Evolutionary conservation across 2,329 filamentous ascomycete species (phyloP).

Genomic region (Aspergillus pseudoglaucus): DNA sequence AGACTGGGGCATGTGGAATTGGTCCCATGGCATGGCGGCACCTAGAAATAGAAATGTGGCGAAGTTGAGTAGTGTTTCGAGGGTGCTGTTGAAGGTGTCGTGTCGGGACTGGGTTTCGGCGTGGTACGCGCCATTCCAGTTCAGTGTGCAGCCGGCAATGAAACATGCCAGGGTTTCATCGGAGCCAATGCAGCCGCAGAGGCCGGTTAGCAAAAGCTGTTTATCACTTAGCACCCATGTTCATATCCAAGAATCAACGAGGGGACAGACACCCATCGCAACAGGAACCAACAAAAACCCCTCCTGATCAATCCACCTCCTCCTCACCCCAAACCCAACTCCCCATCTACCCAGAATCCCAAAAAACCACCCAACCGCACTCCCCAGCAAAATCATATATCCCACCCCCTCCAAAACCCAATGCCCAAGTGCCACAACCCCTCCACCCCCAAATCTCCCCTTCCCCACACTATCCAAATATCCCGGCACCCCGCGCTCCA

Average conservation of each 20-base stretch:
- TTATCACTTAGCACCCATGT: too few relatives aligned
- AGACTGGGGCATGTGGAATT: constrained; percentile 48
- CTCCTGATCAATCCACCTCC: constrained; percentile 52
- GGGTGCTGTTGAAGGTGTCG: constrained; percentile 54
- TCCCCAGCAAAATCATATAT: constrained; percentile 52
- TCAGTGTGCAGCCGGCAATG: constrained; percentile 52
- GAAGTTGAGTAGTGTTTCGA: constrained; percentile 56
- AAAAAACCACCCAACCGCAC: constrained; percentile 47
- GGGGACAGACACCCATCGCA: constrained; percentile 39
- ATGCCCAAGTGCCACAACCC: constrained; percentile 47
- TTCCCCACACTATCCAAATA: constrained; percentile 34
- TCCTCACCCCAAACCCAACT: background rate
- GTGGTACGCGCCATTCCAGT: constrained; percentile 58
- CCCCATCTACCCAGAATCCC: constrained; percentile 34
- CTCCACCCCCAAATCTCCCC: constrained; percentile 48
- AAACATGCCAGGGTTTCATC: constrained; percentile 58
- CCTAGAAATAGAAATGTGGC: constrained; percentile 57
- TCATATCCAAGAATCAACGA: too few relatives aligned
- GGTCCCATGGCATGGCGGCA: constrained; percentile 48
- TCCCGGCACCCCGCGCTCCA: constrained; percentile 17
- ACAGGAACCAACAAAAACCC: constrained; percentile 49
- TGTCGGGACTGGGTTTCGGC: constrained; percentile 50
- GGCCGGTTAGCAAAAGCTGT: constrained; percentile 52
- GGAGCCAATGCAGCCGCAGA: constrained; percentile 52
- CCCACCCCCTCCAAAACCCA: constrained; percentile 57